Base-by-base conservation (phyloP, 164 flowering plant genomes). In the Hamamelis virginiana region DNA sequence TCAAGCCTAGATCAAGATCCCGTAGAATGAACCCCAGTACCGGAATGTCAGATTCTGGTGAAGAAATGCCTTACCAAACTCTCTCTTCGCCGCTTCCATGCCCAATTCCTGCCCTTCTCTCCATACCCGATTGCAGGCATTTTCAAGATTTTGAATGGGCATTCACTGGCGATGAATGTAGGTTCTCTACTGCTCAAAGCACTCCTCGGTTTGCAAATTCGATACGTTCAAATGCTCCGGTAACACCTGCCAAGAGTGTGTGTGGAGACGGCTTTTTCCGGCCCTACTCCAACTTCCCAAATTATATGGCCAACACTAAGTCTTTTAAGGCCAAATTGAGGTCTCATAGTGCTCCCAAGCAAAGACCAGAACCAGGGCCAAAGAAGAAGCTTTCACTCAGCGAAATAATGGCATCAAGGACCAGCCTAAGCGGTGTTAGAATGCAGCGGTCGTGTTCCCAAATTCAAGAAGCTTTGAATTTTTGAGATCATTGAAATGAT, bases 261-360 rank as follows among this genome's bases (percentile, higher is more conserved):
- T 88, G 92, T 23, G 87, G 85, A 0, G 88, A 86, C 21, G 60
- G 71, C 69, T 77, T 70, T 64, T 84, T 78, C 57, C 50, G 84
- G 55, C 71, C 83, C 1, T 82, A 79, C 69, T 79, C 83, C 0
- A 80, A 84, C 66, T 76, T n/a, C 74, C 96, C 96, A 0, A 83
- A 77, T 64, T 92, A 90, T 69, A 92, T 92, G 97, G 83, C 96
- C 0, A 85, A 77, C 56, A 92, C 97, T 0, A 82, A 89, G 45
- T 90, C 96, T 0, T 92, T 85, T 47, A 79, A 72, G 51, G 97
- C 97, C 1, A 92, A 92, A 58, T 56, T 78, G 64, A 77, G 97
- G 80, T 90, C 96, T 23, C 79, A 75, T 9, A 90, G 96, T 60
- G 96, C 94, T 0, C 97, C 97, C 1, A 92, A 83, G 76, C 96